Evolutionary conservation across 1,284 basidiomycete genomes (phyloP).

Genomic region (Filobasidium uniguttulatum): DNA sequence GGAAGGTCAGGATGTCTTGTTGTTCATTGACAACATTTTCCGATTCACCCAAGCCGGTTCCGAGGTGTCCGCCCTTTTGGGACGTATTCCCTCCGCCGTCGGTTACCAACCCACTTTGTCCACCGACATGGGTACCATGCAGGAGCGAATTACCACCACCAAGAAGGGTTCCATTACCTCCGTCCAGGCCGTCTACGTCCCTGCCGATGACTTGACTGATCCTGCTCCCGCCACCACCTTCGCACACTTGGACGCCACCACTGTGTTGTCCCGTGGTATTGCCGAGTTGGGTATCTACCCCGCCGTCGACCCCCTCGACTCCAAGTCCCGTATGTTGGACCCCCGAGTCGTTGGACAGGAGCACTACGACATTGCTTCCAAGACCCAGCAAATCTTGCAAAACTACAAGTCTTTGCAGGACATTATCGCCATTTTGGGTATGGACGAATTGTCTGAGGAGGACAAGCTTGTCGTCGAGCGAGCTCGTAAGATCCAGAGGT

Average conservation of each 20-base stretch:
- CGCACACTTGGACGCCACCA: constrained; percentile 99
- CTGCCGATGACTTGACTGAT: constrained; percentile 99
- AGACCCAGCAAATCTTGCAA: constrained; percentile 96
- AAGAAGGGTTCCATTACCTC: constrained; percentile 99
- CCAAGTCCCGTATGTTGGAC: constrained; percentile 98
- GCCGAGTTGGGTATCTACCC: constrained; percentile 99
- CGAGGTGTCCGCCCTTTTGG: constrained; percentile 96
- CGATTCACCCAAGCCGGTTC: constrained; percentile 99
- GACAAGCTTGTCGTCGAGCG: constrained; percentile 89
- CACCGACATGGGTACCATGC: constrained; percentile 99
- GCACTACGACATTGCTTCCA: constrained; percentile 90
- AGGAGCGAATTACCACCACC: constrained; percentile 98
- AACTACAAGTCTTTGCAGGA: constrained; percentile 98
- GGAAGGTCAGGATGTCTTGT: constrained; percentile 98
- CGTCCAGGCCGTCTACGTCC: constrained; percentile 98
- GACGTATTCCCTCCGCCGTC: constrained; percentile 99
- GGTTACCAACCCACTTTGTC: constrained; percentile 99
- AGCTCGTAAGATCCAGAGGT: constrained; percentile 46
- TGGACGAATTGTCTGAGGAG: constrained; percentile 99
- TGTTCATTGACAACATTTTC: constrained; percentile 99
- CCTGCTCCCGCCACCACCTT: constrained; percentile 98
- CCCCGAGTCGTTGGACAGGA: constrained; percentile 82
- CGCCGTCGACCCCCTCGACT: constrained; percentile 97
- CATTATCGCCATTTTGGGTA: constrained; percentile 62
- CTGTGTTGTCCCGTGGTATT: constrained; percentile 95